phyloP scores from a whole-genome alignment of 2,329 filamentous ascomycete species.

The Aspergillus pseudoglaucus region DNA sequence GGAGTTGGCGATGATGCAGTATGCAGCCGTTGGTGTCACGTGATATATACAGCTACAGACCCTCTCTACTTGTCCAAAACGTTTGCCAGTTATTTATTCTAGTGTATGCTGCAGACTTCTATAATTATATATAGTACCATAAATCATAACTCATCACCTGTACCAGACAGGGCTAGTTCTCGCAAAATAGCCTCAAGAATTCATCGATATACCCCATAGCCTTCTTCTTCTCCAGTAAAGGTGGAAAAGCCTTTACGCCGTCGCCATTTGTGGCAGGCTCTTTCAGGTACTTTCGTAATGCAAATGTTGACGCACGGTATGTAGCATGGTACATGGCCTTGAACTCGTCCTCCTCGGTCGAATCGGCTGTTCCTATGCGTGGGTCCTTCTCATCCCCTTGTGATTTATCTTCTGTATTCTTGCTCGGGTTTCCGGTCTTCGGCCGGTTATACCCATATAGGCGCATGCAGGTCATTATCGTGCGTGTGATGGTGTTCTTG shows the following conservation, averaged over 20 bases:
- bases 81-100: neutral
- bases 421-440: slow-evolving; percentile 12
- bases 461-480: slow-evolving; percentile 39
- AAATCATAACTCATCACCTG: slow-evolving; percentile 15
- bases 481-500: slow-evolving; percentile 36
- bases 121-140: slow-evolving; percentile 5
- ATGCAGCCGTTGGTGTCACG: neutral
- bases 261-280: slow-evolving; percentile 5
- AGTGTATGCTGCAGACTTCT: neutral
- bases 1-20: slow-evolving; percentile 11
- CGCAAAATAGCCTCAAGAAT: slow-evolving; percentile 36
- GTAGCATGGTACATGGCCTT: slow-evolving; percentile 40
- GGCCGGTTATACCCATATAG: slow-evolving; percentile 37
- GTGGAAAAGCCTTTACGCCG: slow-evolving; percentile 7
- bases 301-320: slow-evolving; percentile 38
- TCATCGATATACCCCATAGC: slow-evolving; percentile 38
- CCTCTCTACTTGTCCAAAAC: too few species aligned
- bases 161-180: slow-evolving; percentile 21
- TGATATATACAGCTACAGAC: too few species aligned
- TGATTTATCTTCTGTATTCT: slow-evolving; percentile 8
- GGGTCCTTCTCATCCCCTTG: slow-evolving; percentile 13
- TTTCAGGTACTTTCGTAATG: slow-evolving; percentile 35
- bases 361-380: slow-evolving; percentile 3
- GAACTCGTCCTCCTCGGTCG: slow-evolving; percentile 35
- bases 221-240: slow-evolving; percentile 30